Percentiles rank a stretch among this genome's conserved stretches.
phyloP scores from a whole-genome alignment of 805 yeast species.

The Wickerhamiella qilinensis region DNA sequence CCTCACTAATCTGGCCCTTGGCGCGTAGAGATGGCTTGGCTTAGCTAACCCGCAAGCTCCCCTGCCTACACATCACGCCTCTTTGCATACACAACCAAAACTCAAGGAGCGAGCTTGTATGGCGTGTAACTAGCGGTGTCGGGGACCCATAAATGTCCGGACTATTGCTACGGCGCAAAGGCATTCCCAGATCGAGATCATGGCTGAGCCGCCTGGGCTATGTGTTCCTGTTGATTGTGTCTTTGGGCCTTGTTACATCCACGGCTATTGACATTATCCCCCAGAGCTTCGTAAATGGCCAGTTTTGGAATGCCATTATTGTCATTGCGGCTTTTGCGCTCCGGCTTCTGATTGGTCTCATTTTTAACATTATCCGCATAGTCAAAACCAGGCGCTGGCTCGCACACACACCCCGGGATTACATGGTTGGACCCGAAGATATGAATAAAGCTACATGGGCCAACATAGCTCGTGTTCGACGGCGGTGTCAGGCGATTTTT shows the following conservation, averaged over 20 bases:
- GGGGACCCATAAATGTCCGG: no score
- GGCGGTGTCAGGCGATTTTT: conserved; percentile 8
- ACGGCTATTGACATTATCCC: conserved; percentile 68
- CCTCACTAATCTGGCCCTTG: no score
- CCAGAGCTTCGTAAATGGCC: conserved; percentile 41
- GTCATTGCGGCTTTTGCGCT: conserved; percentile 56
- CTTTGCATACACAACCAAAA: no score
- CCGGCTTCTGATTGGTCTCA: conserved; percentile 33
- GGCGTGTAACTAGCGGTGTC: no score
- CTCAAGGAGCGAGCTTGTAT: no score
- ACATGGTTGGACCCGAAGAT: conserved; percentile 52
- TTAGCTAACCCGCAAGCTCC: no score
- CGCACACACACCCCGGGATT: conserved; percentile 63
- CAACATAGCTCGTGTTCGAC: neutral
- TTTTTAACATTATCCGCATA: conserved; percentile 44
- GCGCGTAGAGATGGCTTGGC: no score
- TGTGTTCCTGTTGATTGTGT: neutral
- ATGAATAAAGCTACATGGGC: conserved; percentile 24
- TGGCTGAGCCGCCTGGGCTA: no score
- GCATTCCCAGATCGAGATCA: no score
- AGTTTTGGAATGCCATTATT: conserved; percentile 68
- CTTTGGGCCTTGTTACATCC: conserved; percentile 45
- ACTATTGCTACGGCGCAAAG: no score
- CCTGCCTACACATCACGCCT: no score
- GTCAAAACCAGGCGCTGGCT: conserved; percentile 40